phyloP scores from a whole-genome alignment of 106 monocot species.

The Dioscorea zingiberensis region DNA sequence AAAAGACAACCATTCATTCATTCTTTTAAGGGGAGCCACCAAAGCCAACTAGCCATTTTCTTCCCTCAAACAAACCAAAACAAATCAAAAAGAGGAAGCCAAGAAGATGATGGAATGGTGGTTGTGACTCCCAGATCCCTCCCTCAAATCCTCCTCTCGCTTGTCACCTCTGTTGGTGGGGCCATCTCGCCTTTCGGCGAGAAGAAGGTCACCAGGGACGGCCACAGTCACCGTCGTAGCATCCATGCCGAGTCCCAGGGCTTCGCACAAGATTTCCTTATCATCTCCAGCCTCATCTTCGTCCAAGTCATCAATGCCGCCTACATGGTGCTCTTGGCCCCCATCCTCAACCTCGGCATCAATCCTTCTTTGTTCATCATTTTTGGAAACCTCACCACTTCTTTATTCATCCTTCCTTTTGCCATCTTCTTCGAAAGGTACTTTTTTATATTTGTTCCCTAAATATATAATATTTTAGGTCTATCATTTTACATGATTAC shows the following conservation, averaged over 20 bases:
- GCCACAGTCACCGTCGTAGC: not conserved
- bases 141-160: constrained; percentile 2
- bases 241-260: not conserved
- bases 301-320: constrained; percentile 37
- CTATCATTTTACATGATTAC: not conserved
- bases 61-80: not conserved
- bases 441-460: not conserved
- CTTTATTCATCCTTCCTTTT: constrained; percentile 46
- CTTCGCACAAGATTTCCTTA: constrained; percentile 21
- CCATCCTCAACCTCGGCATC: constrained; percentile 37
- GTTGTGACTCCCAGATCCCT: constrained; percentile 4
- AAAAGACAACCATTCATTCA: not conserved
- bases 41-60: not conserved
- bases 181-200: not conserved
- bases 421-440: constrained; percentile 50
- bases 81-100: not conserved
- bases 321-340: constrained; percentile 43
- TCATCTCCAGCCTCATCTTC: constrained; percentile 33
- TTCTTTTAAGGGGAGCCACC: not conserved
- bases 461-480: not conserved
- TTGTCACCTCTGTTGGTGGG: constrained; percentile 5
- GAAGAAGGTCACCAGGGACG: not conserved
- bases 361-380: constrained; percentile 46
- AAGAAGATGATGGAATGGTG: not conserved
- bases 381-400: constrained; percentile 33